Evolutionary conservation across 2,329 filamentous ascomycete species (phyloP), one percentile per base, ranked within the genome.

Genomic region (Hirsutella rhossiliensis): DNA sequence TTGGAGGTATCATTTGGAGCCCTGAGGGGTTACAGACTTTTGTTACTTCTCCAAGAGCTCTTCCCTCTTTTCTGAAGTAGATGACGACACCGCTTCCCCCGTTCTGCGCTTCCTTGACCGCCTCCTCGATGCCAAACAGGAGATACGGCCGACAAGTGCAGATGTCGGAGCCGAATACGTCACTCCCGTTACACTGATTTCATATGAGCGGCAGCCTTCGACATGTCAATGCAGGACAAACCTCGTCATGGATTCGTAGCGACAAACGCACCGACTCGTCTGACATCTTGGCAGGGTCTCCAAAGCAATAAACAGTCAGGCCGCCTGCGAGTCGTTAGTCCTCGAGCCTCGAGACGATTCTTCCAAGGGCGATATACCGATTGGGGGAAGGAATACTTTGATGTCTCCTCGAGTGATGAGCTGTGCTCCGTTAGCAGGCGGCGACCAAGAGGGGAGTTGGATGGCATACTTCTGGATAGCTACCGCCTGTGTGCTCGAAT

Each of bases 151-250:
- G 78, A 64, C 90, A 97, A 11, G 92, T 97, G 68, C 92, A 97
- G 57, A 97, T 98, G 61, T 98, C 92, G 18, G 88, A 95, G 47
- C 90, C 88, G 62, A 97, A 98, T 38, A 97, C 92, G 65, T 98
- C 92, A 61, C 86, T 94, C 45, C 92, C 92, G 59, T 97, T 97
- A 66, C 92, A 97, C 70, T 76, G 46, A 17, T 34, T 45, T 43
- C n/a, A 17, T 39, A 43, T 52, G 39, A 54, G 48, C 43, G 42
- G 11, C 34, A 23, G n/a, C 23, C 20, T 32, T n/a, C 32, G 12
- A 15, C 27, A 20, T 27, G 9, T 11, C 5, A 17, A 30, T 13
- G 9, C 2, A 4, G n/a, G 11, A 13, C 62, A 51, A 58, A 75
- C 74, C 67, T 80, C 76, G 52, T 80, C 76, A 50, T 79, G 92